These are phyloP conservation scores for Nakaseomyces nivariensis DNA, from an alignment of 1,139 yeast species.

Conservation along the genomic window DNA sequence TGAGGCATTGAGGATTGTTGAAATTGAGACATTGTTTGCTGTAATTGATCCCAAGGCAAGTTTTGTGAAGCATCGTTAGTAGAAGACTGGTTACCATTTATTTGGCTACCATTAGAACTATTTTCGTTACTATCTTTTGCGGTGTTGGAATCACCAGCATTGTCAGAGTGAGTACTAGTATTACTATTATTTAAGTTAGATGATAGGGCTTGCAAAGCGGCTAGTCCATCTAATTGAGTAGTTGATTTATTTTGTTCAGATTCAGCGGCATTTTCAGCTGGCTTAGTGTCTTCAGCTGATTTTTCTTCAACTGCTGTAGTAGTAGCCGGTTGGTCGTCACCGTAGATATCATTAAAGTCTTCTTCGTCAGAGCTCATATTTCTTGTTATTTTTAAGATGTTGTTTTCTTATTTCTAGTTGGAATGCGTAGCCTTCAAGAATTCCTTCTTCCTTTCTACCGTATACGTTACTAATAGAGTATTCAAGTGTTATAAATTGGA, in stretches of 20 bases:
- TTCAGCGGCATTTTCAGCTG: background rate
- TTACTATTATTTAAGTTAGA: constrained; percentile 28
- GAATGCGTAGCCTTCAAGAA: background rate
- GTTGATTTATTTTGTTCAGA: constrained; percentile 5
- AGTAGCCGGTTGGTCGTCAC: constrained; percentile 18
- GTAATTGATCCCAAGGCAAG: constrained; percentile 27
- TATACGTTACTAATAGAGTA: constrained; percentile 1
- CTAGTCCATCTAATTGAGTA: constrained; percentile 8
- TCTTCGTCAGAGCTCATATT: constrained; percentile 58
- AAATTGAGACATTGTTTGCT: constrained; percentile 32
- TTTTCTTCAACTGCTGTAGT: constrained; percentile 6
- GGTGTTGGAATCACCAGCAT: constrained; percentile 4
- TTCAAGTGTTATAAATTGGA: background rate
- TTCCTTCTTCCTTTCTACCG: background rate
- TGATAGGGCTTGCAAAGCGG: constrained; percentile 12
- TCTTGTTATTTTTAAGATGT: background rate
- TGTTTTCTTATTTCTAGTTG: background rate
- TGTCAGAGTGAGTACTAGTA: constrained; percentile 23
- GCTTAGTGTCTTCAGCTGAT: constrained; percentile 7
- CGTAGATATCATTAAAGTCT: constrained; percentile 73
- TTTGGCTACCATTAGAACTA: background rate
- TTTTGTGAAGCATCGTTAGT: constrained; percentile 14
- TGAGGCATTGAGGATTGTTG: constrained; percentile 25
- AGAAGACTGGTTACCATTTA: background rate
- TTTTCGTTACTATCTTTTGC: constrained; percentile 5